These are phyloP conservation scores for Mucor lusitanicus DNA, from an alignment of 371 early-diverging fungal species.

Conservation along the genomic window DNA sequence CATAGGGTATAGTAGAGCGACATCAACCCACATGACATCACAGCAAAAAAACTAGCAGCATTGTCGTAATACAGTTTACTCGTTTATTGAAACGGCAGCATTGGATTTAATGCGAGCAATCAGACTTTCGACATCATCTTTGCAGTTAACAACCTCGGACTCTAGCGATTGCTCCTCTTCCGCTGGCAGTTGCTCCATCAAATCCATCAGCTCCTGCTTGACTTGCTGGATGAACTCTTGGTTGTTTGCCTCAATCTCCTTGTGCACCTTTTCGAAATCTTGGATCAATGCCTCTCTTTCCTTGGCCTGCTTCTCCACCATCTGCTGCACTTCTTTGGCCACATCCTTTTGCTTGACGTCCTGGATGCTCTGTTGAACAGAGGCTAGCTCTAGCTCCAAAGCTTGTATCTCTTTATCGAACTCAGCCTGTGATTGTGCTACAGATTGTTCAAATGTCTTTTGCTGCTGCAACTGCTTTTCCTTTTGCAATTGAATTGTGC, in stretches of 20 bases:
- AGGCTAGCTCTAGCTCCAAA: conserved; percentile 15
- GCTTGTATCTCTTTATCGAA: conserved; percentile 25
- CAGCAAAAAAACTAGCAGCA: not conserved
- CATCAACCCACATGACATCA: not conserved
- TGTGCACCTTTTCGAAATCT: conserved; percentile 9
- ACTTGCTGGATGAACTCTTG: conserved; percentile 19
- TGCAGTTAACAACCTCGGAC: conserved; percentile 21
- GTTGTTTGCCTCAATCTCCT: conserved; percentile 15
- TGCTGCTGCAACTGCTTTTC: conserved; percentile 27
- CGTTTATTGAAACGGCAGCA: conserved; percentile 2
- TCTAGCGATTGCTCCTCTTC: conserved; percentile 8
- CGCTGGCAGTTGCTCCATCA: conserved; percentile 4
- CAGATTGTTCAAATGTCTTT: conserved; percentile 23
- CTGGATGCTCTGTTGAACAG: conserved; percentile 16
- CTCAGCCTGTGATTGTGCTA: conserved; percentile 23
- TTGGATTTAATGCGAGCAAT: conserved; percentile 22
- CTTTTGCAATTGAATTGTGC: conserved; percentile 22
- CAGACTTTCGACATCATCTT: conserved; percentile 29
- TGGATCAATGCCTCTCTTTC: conserved; percentile 9
- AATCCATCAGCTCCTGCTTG: conserved; percentile 1
- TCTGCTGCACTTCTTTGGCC: conserved; percentile 7
- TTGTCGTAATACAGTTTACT: not conserved
- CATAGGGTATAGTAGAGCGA: not conserved
- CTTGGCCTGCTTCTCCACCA: conserved; percentile 20
- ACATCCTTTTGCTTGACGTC: conserved; percentile 15